Base-by-base conservation (phyloP, 2,329 filamentous ascomycete species). In the Trichoderma sp. region DNA sequence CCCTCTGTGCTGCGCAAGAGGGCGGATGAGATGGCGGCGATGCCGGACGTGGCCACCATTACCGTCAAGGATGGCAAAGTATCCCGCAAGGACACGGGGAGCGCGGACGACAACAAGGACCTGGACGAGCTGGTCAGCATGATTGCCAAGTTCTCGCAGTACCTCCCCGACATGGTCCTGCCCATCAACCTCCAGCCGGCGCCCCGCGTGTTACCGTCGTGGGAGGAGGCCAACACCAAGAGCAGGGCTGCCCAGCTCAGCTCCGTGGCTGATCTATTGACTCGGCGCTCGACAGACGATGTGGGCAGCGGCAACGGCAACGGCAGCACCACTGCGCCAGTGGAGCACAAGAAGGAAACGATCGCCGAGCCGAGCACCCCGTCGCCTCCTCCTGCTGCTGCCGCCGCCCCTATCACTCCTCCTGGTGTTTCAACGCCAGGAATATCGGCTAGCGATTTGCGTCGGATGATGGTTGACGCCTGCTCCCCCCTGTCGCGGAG, bases 131-230 rank as follows among this genome's bases (percentile, higher is more conserved):
- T 85, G 0, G 79, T 86, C 7, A 83, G 83, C 4, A 90, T 95
- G 85, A 86, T 96, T 73, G 80, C 85, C 59, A 79, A 83, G 1
- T 96, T 96, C 70, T 83, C 88, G 1, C 78, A 88, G 68, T 86
- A 90, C 72, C 80, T 97, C 15, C 91, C 92, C 0, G 86, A 93
- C 68, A 93, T 97, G 90, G 87, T 92, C 68, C 77, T 97, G 21
- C 90, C 91, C 0, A 90, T 97, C 78, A 97, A 96, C 73, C 81
- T 91, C 21, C 85, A 90, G 19, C 65, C 69, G 10, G 68, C 71
- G 7, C 77, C 77, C 17, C 74, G 77, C 5, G 69, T 79, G n/a
- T 68, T 79, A 5, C 76, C 77, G 1, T 87, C 90, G 0, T 88
- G 89, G 78, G 87, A 91, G 64, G 85, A 90, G 65, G 80, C 69